These are phyloP conservation scores for Musa schizocarpa DNA, from an alignment of 176 grass and related monocot genomes.

Conservation along the genomic window DNA sequence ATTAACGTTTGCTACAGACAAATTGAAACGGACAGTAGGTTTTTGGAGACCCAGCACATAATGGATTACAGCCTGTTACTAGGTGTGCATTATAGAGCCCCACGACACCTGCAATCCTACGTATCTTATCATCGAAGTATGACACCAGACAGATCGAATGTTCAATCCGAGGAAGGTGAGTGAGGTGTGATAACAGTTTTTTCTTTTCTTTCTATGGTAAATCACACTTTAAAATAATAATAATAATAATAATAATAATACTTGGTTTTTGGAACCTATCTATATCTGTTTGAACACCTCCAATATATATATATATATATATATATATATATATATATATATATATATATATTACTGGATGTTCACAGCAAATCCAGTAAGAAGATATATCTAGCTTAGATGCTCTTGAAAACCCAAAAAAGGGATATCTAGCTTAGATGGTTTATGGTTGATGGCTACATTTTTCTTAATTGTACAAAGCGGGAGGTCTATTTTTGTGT, in stretches of 20 bases:
- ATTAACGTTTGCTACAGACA: conserved; percentile 36
- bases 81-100: conserved; percentile 95
- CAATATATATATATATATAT: too few species aligned
- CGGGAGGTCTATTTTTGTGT: conserved; percentile 6
- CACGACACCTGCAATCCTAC: conserved; percentile 47
- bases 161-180: conserved; percentile 83
- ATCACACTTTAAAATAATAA: background rate
- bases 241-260: background rate
- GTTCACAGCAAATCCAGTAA: too few species aligned
- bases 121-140: conserved; percentile 36
- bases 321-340: too few species aligned
- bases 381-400: too few species aligned
- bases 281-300: too few species aligned
- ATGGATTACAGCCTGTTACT: conserved; percentile 98
- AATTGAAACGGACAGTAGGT: conserved; percentile 79
- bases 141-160: conserved; percentile 50
- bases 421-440: too few species aligned
- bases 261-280: too few species aligned
- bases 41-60: conserved; percentile 70
- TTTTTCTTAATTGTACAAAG: too few species aligned
- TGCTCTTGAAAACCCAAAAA: too few species aligned
- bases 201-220: background rate
- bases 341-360: too few species aligned
- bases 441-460: too few species aligned
- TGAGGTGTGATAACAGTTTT: background rate